Percentiles rank a stretch among this genome's conserved stretches.
These are phyloP conservation scores for Geranium rotundifolium DNA, from an alignment of 345 rosid species.

Conservation along the genomic window DNA sequence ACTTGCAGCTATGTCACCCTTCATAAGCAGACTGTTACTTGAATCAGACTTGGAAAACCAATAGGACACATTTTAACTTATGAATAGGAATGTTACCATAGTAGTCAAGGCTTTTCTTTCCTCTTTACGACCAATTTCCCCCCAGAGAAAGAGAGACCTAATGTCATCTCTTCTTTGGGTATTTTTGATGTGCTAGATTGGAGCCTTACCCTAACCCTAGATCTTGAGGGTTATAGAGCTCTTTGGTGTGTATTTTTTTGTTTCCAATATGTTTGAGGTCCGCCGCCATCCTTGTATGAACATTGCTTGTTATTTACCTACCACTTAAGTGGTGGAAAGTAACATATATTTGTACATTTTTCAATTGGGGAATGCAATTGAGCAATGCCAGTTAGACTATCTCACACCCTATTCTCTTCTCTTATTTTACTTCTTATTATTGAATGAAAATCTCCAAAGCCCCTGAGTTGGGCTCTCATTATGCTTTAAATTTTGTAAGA, in stretches of 20 bases:
- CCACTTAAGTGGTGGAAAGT: background rate
- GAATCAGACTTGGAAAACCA: slow-evolving; percentile 36
- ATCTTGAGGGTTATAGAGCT: slow-evolving; percentile 22
- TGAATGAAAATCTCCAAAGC: no score
- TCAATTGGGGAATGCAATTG: no score
- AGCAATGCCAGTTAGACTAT: no score
- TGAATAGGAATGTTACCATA: slow-evolving; percentile 17
- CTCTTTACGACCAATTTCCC: no score
- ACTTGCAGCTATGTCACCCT: slow-evolving; percentile 75
- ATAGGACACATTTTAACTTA: slow-evolving; percentile 27
- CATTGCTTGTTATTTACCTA: no score
- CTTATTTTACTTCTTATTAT: no score
- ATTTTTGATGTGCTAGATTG: slow-evolving; percentile 18
- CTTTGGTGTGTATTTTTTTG: slow-evolving; percentile 14
- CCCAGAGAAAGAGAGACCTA: slow-evolving; percentile 11
- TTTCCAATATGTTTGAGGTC: no score
- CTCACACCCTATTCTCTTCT: no score
- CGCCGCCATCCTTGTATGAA: no score
- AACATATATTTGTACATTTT: no score
- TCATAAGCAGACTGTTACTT: slow-evolving; percentile 53
- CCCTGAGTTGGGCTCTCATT: no score
- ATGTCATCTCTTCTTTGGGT: slow-evolving; percentile 22
- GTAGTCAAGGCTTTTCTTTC: slow-evolving; percentile 5
- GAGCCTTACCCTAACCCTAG: slow-evolving; percentile 13
- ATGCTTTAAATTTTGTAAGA: no score